Conservation (phyloP, 225 moss, liverwort and hornwort genomes). For the Thuidium tamariscinum region DNA sequence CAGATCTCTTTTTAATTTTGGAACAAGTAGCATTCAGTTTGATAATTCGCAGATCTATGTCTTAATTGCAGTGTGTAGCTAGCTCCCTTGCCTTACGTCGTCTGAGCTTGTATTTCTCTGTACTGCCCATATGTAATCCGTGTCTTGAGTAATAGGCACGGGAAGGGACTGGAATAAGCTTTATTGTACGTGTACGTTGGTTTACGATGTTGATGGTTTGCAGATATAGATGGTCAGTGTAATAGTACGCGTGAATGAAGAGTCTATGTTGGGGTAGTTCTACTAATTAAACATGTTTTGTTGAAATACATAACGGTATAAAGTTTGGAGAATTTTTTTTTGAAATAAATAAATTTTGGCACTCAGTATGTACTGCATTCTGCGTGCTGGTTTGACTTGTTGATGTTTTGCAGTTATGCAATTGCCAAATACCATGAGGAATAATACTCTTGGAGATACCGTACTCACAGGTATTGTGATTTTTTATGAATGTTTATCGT, state of each 20-base stretch:
- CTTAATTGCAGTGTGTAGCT: neutral
- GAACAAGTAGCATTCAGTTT: neutral
- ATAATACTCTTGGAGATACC: neutral
- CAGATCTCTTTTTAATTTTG: neutral
- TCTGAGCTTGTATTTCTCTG: neutral
- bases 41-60: conserved; percentile 4
- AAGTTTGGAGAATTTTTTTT: neutral
- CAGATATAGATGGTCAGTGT: neutral
- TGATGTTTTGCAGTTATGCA: conserved; percentile 26
- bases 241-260: neutral
- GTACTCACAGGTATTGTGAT: neutral
- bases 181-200: neutral
- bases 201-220: neutral
- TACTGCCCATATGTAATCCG: neutral
- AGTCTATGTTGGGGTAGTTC: neutral
- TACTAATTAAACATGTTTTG: neutral
- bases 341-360: neutral
- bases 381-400: conserved; percentile 38
- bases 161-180: no score
- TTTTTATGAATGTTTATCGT: neutral
- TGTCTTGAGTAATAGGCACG: neutral
- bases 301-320: neutral
- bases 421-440: conserved; percentile 60
- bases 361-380: neutral
- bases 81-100: neutral